Evolutionary conservation across 345 rosid species (phyloP), one percentile per base, ranked within the genome.

Genomic region (Ailanthus altissimus): DNA sequence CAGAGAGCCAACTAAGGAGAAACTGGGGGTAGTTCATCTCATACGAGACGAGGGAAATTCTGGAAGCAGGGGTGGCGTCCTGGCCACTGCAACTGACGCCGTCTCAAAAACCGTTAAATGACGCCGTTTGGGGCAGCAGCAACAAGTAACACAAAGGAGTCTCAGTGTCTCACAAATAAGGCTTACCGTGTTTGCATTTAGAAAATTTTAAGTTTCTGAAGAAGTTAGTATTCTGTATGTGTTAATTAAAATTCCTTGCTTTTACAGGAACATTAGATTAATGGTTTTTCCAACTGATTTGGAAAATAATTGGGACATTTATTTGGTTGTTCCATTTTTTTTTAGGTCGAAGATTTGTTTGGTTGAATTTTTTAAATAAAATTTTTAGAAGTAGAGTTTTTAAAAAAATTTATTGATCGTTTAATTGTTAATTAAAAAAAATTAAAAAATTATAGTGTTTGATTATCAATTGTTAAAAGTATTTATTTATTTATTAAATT

Each of bases 21-120:
- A 85, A 62, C 79, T 82, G 2, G 85, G 78, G 8, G 84, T 81
- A 70, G 83, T 84, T 67, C 89, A 82, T 67, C 84, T 88, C 28
- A 79, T 47, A 43, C 80, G 67, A 50, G 18, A 78, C 3, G 23
- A 76, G 16, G 47, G 15, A 26, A 68, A 43, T 23, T 54, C 82
- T 25, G 70, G 49, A 23, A 8, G 28, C 50, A 43, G 49, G 8
- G 66, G 75, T 3, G 84, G 82, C 10, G 10, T 78, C 23, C 15
- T 81, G 72, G 72, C 81, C 13, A 64, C 66, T 38, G 81, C 82
- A 54, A 75, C 81, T 15, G 82, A 81, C 40, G 77, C 84, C 0
- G 75, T 83, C 2, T 51, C 78, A 0, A 80, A 78, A 21, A 77
- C 84, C n/a, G 9, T 78, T n/a, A 64, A 75, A 70, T 80, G 84